Base-by-base conservation (phyloP, 352 stramenopile species). In the Phytopythium mirpurense region DNA sequence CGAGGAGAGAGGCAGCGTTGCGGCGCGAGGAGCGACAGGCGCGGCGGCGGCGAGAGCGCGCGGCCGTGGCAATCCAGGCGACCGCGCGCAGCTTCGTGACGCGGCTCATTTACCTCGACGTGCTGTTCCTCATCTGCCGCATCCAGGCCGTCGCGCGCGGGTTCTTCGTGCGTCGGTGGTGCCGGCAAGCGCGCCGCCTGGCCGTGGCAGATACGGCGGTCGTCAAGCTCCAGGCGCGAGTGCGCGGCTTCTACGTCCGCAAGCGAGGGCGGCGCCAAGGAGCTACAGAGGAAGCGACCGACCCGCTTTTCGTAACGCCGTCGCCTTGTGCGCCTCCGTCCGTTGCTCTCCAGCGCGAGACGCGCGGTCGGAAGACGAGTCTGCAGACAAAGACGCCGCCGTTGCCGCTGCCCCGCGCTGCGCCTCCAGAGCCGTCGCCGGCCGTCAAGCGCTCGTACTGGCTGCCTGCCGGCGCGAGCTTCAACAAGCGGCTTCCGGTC, bases 51-150 rank as follows among this genome's bases (percentile, higher is more conserved):
- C 52, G 41, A 8, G 19, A 85, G 12, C 52, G 42, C 21, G 72
- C 78, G 26, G 77, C 79, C 0, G 62, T 67, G 0, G 16, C 69
- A 3, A 85, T 94, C 27, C 83, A 94, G 55, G 56, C 67, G 31
- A 79, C 74, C 26, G 60, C 53, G 5, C 74, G 75, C 9, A 61
- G 59, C 15, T 85, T 78, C 41, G 68, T 90, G 53, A 88, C 79
- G 11, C 72, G 81, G 9, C 60, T 88, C n/a, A 88, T 89, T 37
- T 94, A 89, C 50, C 62, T 90, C 34, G 79, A 92, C 47, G 74
- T 92, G 10, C 59, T 91, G n/a, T 88, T 88, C 50, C 61, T 88
- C 38, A 74, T 92, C 38, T 81, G 73, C n/a, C 78, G 82, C 12
- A 89, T 94, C 34, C 83, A 92, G 56, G 79, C 79, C 1, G 65